A percentile compares a stretch with the other conserved stretches of the same genome.
phyloP scores from a whole-genome alignment of 306 rosid species.

The Luffa aegyptiaca region DNA sequence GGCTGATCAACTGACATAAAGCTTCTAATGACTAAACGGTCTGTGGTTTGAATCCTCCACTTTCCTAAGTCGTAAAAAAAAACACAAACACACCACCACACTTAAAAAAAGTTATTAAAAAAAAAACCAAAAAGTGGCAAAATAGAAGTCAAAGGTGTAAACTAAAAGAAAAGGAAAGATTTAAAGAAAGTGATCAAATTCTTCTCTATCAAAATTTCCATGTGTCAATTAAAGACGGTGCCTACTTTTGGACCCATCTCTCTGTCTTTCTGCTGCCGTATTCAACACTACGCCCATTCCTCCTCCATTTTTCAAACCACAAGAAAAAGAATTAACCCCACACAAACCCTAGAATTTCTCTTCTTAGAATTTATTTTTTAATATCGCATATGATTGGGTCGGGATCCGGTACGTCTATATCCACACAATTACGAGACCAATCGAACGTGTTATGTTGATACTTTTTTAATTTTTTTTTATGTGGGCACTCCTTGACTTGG shows the following conservation, averaged over 20 bases:
- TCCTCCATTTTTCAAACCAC: background rate
- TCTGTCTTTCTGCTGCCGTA: conserved; percentile 40
- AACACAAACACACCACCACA: too few species aligned
- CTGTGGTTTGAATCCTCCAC: too few species aligned
- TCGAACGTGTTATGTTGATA: background rate
- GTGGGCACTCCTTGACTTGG: background rate
- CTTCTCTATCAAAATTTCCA: conserved; percentile 9
- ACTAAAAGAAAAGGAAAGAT: background rate
- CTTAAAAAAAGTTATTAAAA: background rate
- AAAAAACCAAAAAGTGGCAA: background rate
- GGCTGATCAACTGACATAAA: too few species aligned
- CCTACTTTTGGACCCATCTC: conserved; percentile 71
- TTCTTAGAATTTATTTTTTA: background rate
- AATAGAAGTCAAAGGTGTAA: conserved; percentile 8
- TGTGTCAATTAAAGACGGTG: conserved; percentile 72
- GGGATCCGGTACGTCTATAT: background rate
- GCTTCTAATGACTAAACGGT: too few species aligned
- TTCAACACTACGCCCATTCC: conserved; percentile 24
- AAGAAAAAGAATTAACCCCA: background rate
- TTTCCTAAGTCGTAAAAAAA: too few species aligned
- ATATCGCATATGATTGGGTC: background rate
- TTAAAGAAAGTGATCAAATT: background rate
- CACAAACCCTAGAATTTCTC: background rate
- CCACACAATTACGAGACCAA: background rate
- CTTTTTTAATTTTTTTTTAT: background rate